Base-by-base conservation (phyloP, 345 rosid genomes). In the Syzygium jambos region DNA sequence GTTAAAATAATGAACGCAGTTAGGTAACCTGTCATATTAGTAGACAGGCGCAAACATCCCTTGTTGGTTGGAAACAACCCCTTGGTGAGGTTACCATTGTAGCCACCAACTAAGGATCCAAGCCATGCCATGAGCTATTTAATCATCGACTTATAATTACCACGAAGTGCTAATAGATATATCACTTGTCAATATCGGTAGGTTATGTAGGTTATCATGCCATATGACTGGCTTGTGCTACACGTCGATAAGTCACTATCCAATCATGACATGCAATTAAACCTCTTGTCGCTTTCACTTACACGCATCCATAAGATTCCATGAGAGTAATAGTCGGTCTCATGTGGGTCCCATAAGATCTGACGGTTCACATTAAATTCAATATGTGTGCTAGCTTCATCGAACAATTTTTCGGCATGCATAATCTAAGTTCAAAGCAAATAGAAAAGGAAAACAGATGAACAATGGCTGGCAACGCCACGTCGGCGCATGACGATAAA, bases 401-500 rank as follows among this genome's bases (percentile, higher is more conserved):
- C 6, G 34, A 3, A 61, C 9, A 61, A 61, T 13, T 61, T 61
- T 61, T n/a, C 11, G 19, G 73, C 73, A 61, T 61, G 68, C 30
- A 25, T 59, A 25, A 59, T 25, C 27, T 11, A 59, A 27, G 68
- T 27, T 27, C 68, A 27, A 59, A 5, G 68, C 68, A 59, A 59
- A 59, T 25, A 59, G 13, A 59, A n/a, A n/a, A n/a, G 34, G 2
- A 61, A 61, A 61, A n/a, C 30, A 61, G 1, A 61, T 61, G 34
- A 61, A n/a, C 7, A n/a, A n/a, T 61, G 9, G 34, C 2, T 61
- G 17, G 19, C 73, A 61, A n/a, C 8, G 15, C 17, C 38, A 61
- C 0, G 4, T 1, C 2, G 9, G 16, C 1, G 2, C 73, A n/a
- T 61, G 73, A 61, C 0, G 0, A 3, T n/a, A 57, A 23, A 61